Percentiles rank a stretch among this genome's conserved stretches.
Conservation (phyloP, 805 yeast genomes). For the Ogataea zsoltii region DNA sequence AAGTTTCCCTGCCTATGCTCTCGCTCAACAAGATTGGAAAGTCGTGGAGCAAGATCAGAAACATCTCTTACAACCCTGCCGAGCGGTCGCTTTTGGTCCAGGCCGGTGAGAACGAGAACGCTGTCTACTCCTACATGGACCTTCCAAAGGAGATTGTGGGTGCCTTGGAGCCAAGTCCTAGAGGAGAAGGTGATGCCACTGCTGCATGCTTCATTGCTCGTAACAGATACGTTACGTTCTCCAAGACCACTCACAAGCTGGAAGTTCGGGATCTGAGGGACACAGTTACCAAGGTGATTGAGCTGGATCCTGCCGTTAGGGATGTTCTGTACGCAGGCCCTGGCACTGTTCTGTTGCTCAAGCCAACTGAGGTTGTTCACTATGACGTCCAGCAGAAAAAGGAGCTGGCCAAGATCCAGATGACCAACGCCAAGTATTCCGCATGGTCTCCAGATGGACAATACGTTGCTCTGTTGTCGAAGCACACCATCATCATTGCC, state of each 20-base stretch:
- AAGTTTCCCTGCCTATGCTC: conserved; percentile 72
- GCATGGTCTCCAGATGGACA: conserved; percentile 88
- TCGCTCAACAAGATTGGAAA: conserved; percentile 83
- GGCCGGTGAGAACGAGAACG: conserved; percentile 67
- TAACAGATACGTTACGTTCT: conserved; percentile 86
- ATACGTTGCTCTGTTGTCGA: conserved; percentile 82
- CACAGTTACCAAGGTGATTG: conserved; percentile 77
- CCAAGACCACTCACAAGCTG: conserved; percentile 61
- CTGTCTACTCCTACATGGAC: conserved; percentile 69
- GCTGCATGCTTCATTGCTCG: conserved; percentile 92
- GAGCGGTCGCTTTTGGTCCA: conserved; percentile 86
- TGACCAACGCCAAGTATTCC: conserved; percentile 81
- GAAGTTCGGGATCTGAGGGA: conserved; percentile 84
- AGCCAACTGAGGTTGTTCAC: conserved; percentile 68
- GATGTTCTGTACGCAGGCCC: conserved; percentile 81
- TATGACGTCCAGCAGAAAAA: conserved; percentile 94
- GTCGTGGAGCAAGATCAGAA: conserved; percentile 82
- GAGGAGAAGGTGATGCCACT: conserved; percentile 76
- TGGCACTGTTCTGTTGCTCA: conserved; percentile 78
- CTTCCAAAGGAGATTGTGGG: conserved; percentile 88
- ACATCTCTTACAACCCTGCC: conserved; percentile 87
- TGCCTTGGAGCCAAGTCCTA: conserved; percentile 88
- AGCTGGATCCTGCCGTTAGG: conserved; percentile 61
- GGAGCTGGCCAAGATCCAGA: conserved; percentile 65
- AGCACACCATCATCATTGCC: conserved; percentile 90